Evolutionary conservation across 352 stramenopile species (phyloP), one percentile per base, ranked within the genome.

Genomic region (Pythium aristosporum): DNA sequence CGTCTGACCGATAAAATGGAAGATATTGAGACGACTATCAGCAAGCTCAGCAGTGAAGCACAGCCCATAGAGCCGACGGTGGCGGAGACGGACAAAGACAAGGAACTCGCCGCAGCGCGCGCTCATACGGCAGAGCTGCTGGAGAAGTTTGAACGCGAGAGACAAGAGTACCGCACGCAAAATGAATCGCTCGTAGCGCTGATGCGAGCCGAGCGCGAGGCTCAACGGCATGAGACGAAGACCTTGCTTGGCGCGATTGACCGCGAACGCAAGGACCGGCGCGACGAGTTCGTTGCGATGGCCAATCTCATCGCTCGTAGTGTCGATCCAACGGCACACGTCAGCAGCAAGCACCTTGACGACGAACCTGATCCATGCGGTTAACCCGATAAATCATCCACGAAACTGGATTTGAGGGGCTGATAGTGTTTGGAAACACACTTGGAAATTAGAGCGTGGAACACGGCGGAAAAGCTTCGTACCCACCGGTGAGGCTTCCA

Each of bases 211-310:
- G 47, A 64, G 25, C 57, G 48, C 3, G 47, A 52, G 5, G 16
- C 37, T 3, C 16, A 55, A 13, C 20, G 9, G 0, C 34, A 47
- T 39, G 57, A 57, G 20, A 39, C 20, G 0, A 0, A n/a, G 25
- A 18, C 36, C 3, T 6, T 57, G 16, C 25, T 57, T 2, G 57
- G 51, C 20, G 50, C 43, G 13, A n/a, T 64, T 2, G 32, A 57
- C n/a, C 23, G 36, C 7, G 57, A 57, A n/a, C 46, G 49, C 7
- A 10, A 48, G 20, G 57, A 57, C 47, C 57, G 47, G 11, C 48
- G 25, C 9, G 20, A 63, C 15, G 46, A 63, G 47, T 63, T 57
- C 20, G 36, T 50, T n/a, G 34, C 57, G 1, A 42, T 63, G 34
- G 44, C 42, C 44, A 50, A 49, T 10, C 20, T 57, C 20, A 23